These are phyloP conservation scores for Sporothrix pallida DNA, from an alignment of 2,329 filamentous ascomycete genomes.

Conservation along the genomic window DNA sequence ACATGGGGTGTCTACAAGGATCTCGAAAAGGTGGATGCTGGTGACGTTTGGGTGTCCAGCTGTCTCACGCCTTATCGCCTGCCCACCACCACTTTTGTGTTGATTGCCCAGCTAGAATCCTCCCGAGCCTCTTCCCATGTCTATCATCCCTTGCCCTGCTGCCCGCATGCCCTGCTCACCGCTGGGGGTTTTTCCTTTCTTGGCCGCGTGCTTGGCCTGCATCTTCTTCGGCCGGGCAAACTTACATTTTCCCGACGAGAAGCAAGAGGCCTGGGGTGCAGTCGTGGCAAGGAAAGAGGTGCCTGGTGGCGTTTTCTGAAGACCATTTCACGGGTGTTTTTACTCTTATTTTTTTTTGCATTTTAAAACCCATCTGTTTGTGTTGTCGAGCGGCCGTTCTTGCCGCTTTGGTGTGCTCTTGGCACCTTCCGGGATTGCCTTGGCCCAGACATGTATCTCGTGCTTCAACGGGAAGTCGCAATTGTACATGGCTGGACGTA, in stretches of 20 bases:
- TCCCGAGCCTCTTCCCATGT: background rate
- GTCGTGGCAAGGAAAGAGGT: background rate
- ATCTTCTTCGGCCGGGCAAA: slow-evolving; percentile 10
- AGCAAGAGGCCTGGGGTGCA: background rate
- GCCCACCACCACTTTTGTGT: too few relatives aligned
- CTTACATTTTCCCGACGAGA: slow-evolving; percentile 2
- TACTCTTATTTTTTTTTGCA: background rate
- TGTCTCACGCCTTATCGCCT: slow-evolving; percentile 17
- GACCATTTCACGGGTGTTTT: background rate
- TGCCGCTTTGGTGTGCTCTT: slow-evolving; percentile 22
- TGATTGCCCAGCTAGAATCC: too few relatives aligned
- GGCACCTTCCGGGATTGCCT: slow-evolving; percentile 14
- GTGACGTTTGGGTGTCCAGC: slow-evolving; percentile 3
- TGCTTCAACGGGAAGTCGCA: slow-evolving; percentile 11
- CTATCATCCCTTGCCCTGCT: background rate
- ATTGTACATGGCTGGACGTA: background rate
- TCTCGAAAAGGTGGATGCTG: slow-evolving; percentile 4
- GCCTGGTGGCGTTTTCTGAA: background rate
- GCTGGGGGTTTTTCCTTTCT: background rate
- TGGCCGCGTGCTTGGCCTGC: slow-evolving; percentile 17
- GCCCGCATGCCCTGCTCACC: background rate
- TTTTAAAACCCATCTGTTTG: background rate
- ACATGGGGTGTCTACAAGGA: background rate
- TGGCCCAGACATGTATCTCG: background rate
- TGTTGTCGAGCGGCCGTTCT: background rate